phyloP scores from a whole-genome alignment of 2,329 filamentous ascomycete genomes.

The Cladosporium sp. region DNA sequence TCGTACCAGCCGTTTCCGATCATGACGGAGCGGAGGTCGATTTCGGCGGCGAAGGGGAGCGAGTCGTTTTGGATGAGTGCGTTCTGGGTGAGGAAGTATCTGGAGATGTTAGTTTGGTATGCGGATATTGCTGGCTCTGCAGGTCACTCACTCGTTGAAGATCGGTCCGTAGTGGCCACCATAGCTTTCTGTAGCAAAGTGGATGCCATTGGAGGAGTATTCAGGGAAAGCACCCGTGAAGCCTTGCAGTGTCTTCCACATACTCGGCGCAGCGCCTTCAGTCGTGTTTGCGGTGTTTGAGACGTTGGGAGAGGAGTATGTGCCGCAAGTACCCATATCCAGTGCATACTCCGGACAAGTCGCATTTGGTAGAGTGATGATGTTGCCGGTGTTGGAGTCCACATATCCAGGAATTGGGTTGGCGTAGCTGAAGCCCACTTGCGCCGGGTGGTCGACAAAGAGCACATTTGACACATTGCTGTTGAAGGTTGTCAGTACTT shows the following conservation, averaged over 20 bases:
- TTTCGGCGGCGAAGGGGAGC: conserved; percentile 29
- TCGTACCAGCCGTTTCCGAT: conserved; percentile 57
- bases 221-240: conserved; percentile 58
- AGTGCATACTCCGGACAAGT: conserved; percentile 20
- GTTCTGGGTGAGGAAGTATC: conserved; percentile 31
- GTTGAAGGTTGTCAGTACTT: not conserved
- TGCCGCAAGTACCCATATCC: conserved; percentile 44
- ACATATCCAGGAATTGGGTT: conserved; percentile 27
- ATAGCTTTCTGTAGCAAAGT: conserved; percentile 30
- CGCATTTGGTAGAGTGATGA: conserved; percentile 33
- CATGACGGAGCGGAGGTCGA: conserved; percentile 29
- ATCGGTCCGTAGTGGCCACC: conserved; percentile 15
- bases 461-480: conserved; percentile 60
- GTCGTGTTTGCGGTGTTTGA: conserved; percentile 52
- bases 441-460: conserved; percentile 64
- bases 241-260: conserved; percentile 59
- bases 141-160: conserved; percentile 12
- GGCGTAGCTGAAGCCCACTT: conserved; percentile 57
- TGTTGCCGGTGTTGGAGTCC: conserved; percentile 31
- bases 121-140: no score
- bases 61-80: conserved; percentile 19
- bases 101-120: not conserved
- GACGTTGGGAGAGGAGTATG: conserved; percentile 50
- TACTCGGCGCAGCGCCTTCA: conserved; percentile 50
- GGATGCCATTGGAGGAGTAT: conserved; percentile 29